Evolutionary conservation across 1,284 basidiomycete species (phyloP).

Genomic region (Leccinum fallax): DNA sequence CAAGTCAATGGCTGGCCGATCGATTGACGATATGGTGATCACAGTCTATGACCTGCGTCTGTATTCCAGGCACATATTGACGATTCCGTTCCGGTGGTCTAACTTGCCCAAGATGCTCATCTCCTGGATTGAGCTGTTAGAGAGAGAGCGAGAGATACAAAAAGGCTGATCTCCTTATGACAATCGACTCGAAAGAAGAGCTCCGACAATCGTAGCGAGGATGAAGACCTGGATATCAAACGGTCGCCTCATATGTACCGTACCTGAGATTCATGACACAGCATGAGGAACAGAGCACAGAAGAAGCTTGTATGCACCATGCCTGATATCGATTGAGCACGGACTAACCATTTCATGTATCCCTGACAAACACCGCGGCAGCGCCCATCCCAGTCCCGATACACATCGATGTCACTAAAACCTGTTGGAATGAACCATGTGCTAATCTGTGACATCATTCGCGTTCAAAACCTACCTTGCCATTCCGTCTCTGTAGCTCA

Average conservation of each 20-base stretch:
- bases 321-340: background rate
- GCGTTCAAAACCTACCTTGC: conserved; percentile 56
- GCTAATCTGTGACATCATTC: background rate
- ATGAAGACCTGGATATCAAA: background rate
- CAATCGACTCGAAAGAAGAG: background rate
- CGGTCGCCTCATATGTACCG: background rate
- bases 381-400: conserved; percentile 89
- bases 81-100: background rate
- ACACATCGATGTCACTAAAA: conserved; percentile 85
- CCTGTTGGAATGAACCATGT: conserved; percentile 38
- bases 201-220: background rate
- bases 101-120: background rate
- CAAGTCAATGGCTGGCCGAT: background rate
- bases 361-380: conserved; percentile 71
- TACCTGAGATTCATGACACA: background rate
- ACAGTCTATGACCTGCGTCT: background rate
- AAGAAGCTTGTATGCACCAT: background rate
- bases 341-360: conserved; percentile 33
- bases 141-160: background rate
- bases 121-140: background rate
- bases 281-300: background rate
- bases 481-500: conserved; percentile 75
- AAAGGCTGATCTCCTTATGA: background rate
- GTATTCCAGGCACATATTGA: background rate
- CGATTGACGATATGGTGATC: background rate